Evolutionary conservation across 2,329 filamentous ascomycete species (phyloP), one percentile per base, ranked within the genome.

Genomic region (Nemania sp.): DNA sequence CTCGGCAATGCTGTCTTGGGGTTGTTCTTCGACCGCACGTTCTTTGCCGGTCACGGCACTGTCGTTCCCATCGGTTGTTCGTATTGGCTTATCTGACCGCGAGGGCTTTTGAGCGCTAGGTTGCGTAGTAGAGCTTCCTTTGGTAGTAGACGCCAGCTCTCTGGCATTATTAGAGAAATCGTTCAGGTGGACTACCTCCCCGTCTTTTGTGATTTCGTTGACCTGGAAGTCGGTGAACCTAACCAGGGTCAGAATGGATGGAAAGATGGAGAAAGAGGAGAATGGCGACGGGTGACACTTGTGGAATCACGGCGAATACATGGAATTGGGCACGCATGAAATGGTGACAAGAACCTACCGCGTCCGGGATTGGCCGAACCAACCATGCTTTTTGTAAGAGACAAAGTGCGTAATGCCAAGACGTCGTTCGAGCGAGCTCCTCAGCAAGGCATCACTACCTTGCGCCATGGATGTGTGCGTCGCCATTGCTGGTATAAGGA

Each of bases 171-270:
- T 69, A 56, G 74, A 75, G 17, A 83, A 75, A 54, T 80, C 83
- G 59, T 76, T 80, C 50, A 97, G 79, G 74, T 94, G 91, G 54
- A 95, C 75, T 13, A 96, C 90, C 55, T 87, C 77, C 15, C 92
- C 92, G 70, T 89, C 85, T 32, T 88, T 87, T 18, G 84, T 79
- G 64, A 97, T 94, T 75, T 97, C 93, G 71, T 96, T 93, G 68
- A 97, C 93, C 68, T 95, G 81, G 70, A 97, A 97, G 74, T 97
- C 93, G 3, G 92, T 94, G 75, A 93, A 97, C 67, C 91, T 86
- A 49, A 43, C 21, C 25, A 7, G 3, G 7, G 3, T 29, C 25
- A 29, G 25, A 3, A 29, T 29, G 3, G 4, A 29, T 29, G 3
- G 4, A 29, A n/a, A n/a, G n/a, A 7, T 29, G 25, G 25, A 7